phyloP scores from a whole-genome alignment of 345 rosid species.

The Eucalyptus sideroxylon region DNA sequence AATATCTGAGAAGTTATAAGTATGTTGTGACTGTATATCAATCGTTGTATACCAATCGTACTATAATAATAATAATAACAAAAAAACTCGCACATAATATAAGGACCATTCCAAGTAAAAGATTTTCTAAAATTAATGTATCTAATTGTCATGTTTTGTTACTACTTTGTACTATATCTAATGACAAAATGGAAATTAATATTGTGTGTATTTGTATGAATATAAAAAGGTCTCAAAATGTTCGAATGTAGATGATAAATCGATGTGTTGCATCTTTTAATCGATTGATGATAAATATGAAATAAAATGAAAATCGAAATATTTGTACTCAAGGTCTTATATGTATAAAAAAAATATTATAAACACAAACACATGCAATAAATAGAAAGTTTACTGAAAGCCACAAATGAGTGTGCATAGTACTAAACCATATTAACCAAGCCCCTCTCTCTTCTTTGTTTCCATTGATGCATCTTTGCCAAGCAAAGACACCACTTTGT shows the following conservation, averaged over 20 bases:
- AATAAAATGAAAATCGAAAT: not conserved
- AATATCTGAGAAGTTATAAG: not conserved
- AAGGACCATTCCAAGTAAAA: not conserved
- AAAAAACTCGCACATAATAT: not conserved
- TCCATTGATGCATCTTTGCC: not conserved
- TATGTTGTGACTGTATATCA: not conserved
- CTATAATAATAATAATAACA: not conserved
- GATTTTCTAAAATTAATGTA: not conserved
- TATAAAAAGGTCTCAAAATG: not conserved
- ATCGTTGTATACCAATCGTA: not conserved
- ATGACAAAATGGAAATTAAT: not conserved
- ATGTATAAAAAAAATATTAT: not conserved
- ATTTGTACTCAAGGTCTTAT: not conserved
- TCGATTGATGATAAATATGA: not conserved
- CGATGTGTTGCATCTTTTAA: not conserved
- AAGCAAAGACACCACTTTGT: not conserved
- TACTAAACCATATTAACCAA: not conserved
- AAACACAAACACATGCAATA: not conserved
- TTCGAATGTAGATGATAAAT: not conserved
- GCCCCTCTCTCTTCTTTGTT: not conserved
- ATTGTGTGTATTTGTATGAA: not conserved
- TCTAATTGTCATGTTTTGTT: not conserved
- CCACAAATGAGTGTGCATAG: not conserved
- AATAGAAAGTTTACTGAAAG: not conserved
- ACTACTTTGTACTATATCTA: not conserved